phyloP scores from a whole-genome alignment of 140 eudicot species.

The Ambrosia hybrid region DNA sequence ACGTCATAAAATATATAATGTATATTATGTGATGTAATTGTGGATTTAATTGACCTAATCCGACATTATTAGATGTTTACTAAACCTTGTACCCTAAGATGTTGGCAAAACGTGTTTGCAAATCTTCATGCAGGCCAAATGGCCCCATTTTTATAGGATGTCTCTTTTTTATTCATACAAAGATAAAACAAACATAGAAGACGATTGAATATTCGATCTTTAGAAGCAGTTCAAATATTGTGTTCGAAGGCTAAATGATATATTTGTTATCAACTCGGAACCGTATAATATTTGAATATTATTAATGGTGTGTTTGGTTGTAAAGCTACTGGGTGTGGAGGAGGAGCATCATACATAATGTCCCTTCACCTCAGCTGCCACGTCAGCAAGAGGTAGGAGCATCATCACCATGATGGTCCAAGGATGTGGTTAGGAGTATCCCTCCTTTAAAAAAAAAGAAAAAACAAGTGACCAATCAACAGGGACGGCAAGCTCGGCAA shows the following conservation, averaged over 20 bases:
- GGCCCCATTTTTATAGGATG: not conserved
- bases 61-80: constrained; percentile 22
- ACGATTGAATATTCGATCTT: not conserved
- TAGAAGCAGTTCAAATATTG: not conserved
- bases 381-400: no score
- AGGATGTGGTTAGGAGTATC: no score
- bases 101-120: constrained; percentile 26
- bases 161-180: not conserved
- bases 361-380: no score
- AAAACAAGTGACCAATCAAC: no score
- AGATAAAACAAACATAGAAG: not conserved
- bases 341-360: no score
- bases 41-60: constrained; percentile 20
- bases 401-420: no score
- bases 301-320: not conserved
- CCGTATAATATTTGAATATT: not conserved
- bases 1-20: not conserved
- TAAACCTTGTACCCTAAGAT: constrained; percentile 34
- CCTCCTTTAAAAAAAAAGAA: no score
- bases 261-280: constrained; percentile 8
- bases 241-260: not conserved
- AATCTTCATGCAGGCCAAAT: constrained; percentile 33
- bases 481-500: no score
- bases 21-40: constrained; percentile 1
- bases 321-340: no score